Conservation (phyloP, 148 eudicot genomes). For the Salicornia ramosissima region DNA sequence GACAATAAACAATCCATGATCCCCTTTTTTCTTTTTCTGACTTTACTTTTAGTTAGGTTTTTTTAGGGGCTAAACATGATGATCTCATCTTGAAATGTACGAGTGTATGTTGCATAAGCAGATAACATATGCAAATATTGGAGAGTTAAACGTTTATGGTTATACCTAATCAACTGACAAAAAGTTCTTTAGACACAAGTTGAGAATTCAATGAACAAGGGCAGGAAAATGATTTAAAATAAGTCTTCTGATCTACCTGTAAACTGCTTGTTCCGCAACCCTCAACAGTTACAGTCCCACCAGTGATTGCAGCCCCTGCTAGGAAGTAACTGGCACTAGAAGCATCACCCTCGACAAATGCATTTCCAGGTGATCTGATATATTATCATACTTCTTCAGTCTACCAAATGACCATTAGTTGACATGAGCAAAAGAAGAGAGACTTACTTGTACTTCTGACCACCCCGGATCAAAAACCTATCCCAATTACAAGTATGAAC, state of each 20-base stretch:
- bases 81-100: background rate
- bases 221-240: background rate
- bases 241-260: constrained; percentile 44
- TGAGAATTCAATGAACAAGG: background rate
- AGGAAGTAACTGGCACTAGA: constrained; percentile 98
- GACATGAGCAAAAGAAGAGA: constrained; percentile 1
- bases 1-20: background rate
- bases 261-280: constrained; percentile 95
- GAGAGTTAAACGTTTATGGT: background rate
- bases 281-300: constrained; percentile 96
- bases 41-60: background rate
- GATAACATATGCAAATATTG: background rate
- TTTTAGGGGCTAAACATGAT: background rate
- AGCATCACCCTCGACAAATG: constrained; percentile 97
- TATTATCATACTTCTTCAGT: constrained; percentile 1
- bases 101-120: background rate
- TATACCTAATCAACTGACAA: background rate
- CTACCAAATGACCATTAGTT: background rate
- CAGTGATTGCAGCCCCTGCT: constrained; percentile 95
- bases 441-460: constrained; percentile 91
- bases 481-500: constrained; percentile 79
- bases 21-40: background rate
- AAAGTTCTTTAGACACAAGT: background rate
- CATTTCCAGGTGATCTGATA: constrained; percentile 88
- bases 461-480: constrained; percentile 74